Base-by-base conservation (phyloP, 305 asterid species). In the Fraxinus greggii region DNA sequence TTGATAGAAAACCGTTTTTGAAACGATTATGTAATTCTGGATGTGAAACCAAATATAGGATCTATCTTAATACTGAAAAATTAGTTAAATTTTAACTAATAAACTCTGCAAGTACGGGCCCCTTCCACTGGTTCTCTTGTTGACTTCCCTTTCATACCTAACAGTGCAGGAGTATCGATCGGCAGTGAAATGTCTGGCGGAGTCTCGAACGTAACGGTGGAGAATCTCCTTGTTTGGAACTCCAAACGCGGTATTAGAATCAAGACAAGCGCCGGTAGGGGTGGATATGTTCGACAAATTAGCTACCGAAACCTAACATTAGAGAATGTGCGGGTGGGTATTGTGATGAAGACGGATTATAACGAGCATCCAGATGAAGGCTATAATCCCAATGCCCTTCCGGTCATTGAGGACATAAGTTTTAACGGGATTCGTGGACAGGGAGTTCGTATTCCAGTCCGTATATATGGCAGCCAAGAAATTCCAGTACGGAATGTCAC, bases 101-200 rank as follows among this genome's bases (percentile, higher is more conserved):
- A 35, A 54, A 36, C 61, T 45, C 36, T 0, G 35, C 15, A 38
- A 6, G 21, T 72, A 26, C 7, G n/a, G 7, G 23, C 76, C 24
- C 76, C 24, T 45, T 54, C 59, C 40, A 13, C 78, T 48, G 31
- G 63, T 54, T 72, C 61, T 76, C 59, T 54, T 78, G 59, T 72
- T 86, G 84, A 87, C 77, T 70, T 79, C 83, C 83, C 77, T 82
- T 85, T 73, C 78, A 45, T 77, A 73, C 69, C 9, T 56, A 76
- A 90, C 94, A 95, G 98, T 80, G 98, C 98, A 85, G 98, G 98
- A 77, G 92, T 95, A 78, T 95, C 98, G 59, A 93, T 95, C 54
- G 98, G 98, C 81, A 95, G 98, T 69, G 98, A 95, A 88, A 95
- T 95, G 98, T 95, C 98, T 2, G 98, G 98, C 63, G 98, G 98